Evolutionary conservation across 208 protist species (phyloP).

Genomic region (Acanthamoeba triangularis): DNA sequence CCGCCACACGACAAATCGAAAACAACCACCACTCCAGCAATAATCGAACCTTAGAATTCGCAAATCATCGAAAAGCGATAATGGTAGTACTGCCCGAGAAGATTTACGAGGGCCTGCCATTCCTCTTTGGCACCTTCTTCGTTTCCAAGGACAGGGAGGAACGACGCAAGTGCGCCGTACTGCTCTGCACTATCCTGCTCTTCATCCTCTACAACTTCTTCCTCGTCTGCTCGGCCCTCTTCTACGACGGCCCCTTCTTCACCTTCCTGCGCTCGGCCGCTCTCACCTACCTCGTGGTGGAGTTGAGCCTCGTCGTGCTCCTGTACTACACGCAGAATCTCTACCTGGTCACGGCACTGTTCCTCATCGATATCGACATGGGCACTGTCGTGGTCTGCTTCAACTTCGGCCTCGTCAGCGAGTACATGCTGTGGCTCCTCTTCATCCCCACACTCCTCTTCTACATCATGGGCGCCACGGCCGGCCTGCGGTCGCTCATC

Average conservation of each 20-base stretch:
- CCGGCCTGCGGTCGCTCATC: slow-evolving; percentile 51
- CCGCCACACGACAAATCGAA: too few relatives aligned
- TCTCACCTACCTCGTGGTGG: not conserved
- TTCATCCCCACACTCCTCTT: slow-evolving; percentile 32
- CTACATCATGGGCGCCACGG: slow-evolving; percentile 56
- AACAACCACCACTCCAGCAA: too few relatives aligned
- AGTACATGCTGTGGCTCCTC: slow-evolving; percentile 60
- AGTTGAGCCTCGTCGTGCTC: not conserved
- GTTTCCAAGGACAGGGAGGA: not conserved
- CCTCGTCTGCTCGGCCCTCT: not conserved
- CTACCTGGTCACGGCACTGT: slow-evolving; percentile 62
- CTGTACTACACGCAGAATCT: slow-evolving; percentile 57
- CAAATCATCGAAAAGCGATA: not conserved
- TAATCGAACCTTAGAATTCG: too few relatives aligned
- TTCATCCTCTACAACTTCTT: slow-evolving; percentile 61
- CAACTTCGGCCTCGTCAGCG: slow-evolving; percentile 49
- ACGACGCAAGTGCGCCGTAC: slow-evolving; percentile 34
- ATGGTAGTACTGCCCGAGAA: not conserved
- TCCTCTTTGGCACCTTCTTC: slow-evolving; percentile 11
- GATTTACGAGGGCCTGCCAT: slow-evolving; percentile 7
- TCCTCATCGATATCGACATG: slow-evolving; percentile 15
- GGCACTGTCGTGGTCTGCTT: slow-evolving; percentile 21
- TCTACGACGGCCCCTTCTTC: slow-evolving; percentile 59
- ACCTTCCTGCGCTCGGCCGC: slow-evolving; percentile 46
- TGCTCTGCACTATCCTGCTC: not conserved